Base-by-base conservation (phyloP, 495 filamentous ascomycete genomes). In the Annulohypoxylon stygium region DNA sequence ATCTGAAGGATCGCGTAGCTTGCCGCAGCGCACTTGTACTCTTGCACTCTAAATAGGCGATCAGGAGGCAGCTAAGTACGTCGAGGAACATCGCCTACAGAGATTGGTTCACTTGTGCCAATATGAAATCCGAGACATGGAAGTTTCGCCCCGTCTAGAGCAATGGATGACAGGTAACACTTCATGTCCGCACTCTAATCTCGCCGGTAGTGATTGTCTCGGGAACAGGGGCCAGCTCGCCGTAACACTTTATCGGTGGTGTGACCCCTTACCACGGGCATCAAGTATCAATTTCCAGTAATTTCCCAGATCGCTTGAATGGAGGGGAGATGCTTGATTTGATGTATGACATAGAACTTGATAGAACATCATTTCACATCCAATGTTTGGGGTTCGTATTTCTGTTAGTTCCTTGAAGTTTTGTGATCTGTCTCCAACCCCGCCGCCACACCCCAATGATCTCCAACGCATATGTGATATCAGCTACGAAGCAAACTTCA, bases 131-230 rank as follows among this genome's bases (percentile, higher is more conserved):
- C 39, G 59, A 70, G 45, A 67, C 63, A 67, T 36, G 4, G 51
- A 51, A 41, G 6, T 45, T 45, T 61, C 37, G 48, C 16, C 39
- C 33, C 61, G 23, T 61, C 33, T 37, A 61, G 26, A 34, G 11
- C 48, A 34, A 63, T 62, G 50, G 16, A 55, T 61, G 60, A 69
- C 26, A 47, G 30, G 61, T 69, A 41, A 33, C 25, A 33, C 50
- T 60, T 45, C 34, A 61, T 43, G 25, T 64, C 45, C 20, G 34
- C 23, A 51, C 36, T 66, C 18, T 66, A 59, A 60, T 63, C 23
- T 70, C 65, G 53, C 61, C 30, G 36, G 62, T 34, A 25, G 20
- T 53, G 34, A 39, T 47, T 73, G 71, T 73, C 71, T 73, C 71
- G 71, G 71, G 62, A 67, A 33, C 37, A 55, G 57, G 25, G 58